Evolutionary conservation across 495 filamentous ascomycete species (phyloP).

Genomic region (Trichoderma gamsii): DNA sequence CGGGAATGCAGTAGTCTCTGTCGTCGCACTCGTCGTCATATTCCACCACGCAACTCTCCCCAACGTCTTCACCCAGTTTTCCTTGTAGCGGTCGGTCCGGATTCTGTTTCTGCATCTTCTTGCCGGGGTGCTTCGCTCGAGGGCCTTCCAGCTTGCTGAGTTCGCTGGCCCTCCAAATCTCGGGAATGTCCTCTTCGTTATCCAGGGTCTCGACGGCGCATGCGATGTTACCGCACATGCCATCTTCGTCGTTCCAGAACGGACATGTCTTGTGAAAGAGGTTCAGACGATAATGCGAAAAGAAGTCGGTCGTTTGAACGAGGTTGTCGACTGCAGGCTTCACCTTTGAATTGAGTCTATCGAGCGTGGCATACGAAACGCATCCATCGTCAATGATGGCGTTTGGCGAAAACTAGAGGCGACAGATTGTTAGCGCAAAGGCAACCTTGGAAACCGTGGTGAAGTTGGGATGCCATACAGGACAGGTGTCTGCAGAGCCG

Average conservation of each 20-base stretch:
- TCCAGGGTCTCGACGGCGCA: slow-evolving; percentile 97
- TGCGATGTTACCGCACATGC: slow-evolving; percentile 95
- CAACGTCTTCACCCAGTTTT: slow-evolving; percentile 74
- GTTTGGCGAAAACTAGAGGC: slow-evolving; percentile 45
- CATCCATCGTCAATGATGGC: slow-evolving; percentile 78
- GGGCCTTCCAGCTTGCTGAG: slow-evolving; percentile 90
- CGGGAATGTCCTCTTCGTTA: slow-evolving; percentile 86
- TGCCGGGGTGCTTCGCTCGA: slow-evolving; percentile 79
- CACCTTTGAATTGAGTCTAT: slow-evolving; percentile 70
- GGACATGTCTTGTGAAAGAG: slow-evolving; percentile 94
- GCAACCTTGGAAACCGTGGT: slow-evolving; percentile 21
- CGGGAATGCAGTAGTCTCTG: slow-evolving; percentile 92
- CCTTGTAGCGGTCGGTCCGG: slow-evolving; percentile 71
- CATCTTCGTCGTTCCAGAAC: slow-evolving; percentile 89
- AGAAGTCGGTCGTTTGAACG: slow-evolving; percentile 88
- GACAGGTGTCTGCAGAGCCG: slow-evolving; percentile 38
- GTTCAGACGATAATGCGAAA: slow-evolving; percentile 92
- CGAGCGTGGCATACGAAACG: slow-evolving; percentile 84
- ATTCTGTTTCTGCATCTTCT: slow-evolving; percentile 61
- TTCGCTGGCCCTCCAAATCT: slow-evolving; percentile 86
- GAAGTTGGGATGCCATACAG: slow-evolving; percentile 34
- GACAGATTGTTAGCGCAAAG: slow-evolving; percentile 16
- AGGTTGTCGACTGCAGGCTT: slow-evolving; percentile 75
- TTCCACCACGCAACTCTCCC: slow-evolving; percentile 93
- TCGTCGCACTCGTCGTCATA: slow-evolving; percentile 98